Conservation (phyloP, 768 basidiomycete species). For the Holtermannia corniformis region DNA sequence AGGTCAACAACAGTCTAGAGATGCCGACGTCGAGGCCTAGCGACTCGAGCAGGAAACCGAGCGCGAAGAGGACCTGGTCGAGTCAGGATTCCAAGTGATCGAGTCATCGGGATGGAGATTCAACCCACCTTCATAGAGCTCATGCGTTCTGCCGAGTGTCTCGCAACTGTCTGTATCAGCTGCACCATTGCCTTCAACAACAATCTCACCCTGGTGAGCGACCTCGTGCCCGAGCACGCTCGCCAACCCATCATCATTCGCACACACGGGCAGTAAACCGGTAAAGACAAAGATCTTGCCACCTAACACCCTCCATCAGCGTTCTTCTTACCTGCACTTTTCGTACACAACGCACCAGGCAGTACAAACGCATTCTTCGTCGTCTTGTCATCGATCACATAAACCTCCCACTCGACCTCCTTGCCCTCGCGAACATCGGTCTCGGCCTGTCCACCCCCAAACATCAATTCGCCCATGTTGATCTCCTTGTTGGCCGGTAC, state of each 20-base stretch:
- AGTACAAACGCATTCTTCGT: slow-evolving; percentile 68
- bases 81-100: background rate
- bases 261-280: slow-evolving; percentile 69
- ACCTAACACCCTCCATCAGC: slow-evolving; percentile 43
- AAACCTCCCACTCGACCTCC: slow-evolving; percentile 45
- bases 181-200: background rate
- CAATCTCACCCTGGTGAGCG: slow-evolving; percentile 55
- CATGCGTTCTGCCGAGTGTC: slow-evolving; percentile 44
- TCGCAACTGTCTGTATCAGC: slow-evolving; percentile 31
- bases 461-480: slow-evolving; percentile 14
- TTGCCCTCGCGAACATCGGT: slow-evolving; percentile 17
- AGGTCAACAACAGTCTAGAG: slow-evolving; percentile 46
- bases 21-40: slow-evolving; percentile 55
- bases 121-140: slow-evolving; percentile 35
- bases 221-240: slow-evolving; percentile 80
- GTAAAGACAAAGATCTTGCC: slow-evolving; percentile 74
- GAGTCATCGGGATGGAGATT: background rate
- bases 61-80: slow-evolving; percentile 40
- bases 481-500: slow-evolving; percentile 14
- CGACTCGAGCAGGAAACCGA: slow-evolving; percentile 44
- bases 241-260: slow-evolving; percentile 71
- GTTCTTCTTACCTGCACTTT: background rate
- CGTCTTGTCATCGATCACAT: slow-evolving; percentile 64
- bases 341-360: slow-evolving; percentile 53
- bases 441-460: slow-evolving; percentile 20